A percentile compares a stretch with the other conserved stretches of the same genome.
These are phyloP conservation scores for Blumeria hordei DNA, from an alignment of 2,329 filamentous ascomycete species.

Conservation along the genomic window DNA sequence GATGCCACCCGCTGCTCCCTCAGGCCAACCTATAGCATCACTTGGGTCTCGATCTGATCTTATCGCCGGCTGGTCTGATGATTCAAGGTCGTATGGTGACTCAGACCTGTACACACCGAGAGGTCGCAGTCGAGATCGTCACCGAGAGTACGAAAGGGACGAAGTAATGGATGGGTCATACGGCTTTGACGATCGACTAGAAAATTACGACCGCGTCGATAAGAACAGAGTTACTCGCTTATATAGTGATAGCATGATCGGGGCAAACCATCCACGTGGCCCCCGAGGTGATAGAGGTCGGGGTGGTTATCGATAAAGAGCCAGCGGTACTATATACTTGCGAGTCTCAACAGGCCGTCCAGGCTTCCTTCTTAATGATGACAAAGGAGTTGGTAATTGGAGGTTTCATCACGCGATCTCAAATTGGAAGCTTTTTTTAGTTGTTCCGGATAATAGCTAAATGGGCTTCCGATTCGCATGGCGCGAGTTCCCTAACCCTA, in stretches of 20 bases:
- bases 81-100: slow-evolving; percentile 4
- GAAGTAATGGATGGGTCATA: slow-evolving; percentile 16
- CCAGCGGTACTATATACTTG: too few relatives aligned
- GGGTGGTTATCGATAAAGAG: slow-evolving; percentile 2
- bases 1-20: slow-evolving; percentile 1
- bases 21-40: slow-evolving; percentile 7
- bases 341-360: too few relatives aligned
- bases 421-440: too few relatives aligned
- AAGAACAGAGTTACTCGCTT: slow-evolving; percentile 7
- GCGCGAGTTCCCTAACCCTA: too few relatives aligned
- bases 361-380: too few relatives aligned
- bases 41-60: slow-evolving; percentile 13
- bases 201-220: slow-evolving; percentile 11
- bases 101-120: slow-evolving; percentile 9
- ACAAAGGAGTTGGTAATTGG: neutral
- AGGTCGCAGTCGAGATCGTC: slow-evolving; percentile 8
- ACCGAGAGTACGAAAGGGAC: slow-evolving; percentile 9
- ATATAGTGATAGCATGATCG: slow-evolving; percentile 15
- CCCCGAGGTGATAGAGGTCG: slow-evolving; percentile 7
- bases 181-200: slow-evolving; percentile 16
- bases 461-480: too few relatives aligned
- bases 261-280: slow-evolving; percentile 1
- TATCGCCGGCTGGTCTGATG: slow-evolving; percentile 5
- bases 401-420: too few relatives aligned
- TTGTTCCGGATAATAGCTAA: too few relatives aligned